Evolutionary conservation across 1,139 yeast genomes (phyloP), one percentile per base, ranked within the genome.

Genomic region (Suhomyces bokatorum): DNA sequence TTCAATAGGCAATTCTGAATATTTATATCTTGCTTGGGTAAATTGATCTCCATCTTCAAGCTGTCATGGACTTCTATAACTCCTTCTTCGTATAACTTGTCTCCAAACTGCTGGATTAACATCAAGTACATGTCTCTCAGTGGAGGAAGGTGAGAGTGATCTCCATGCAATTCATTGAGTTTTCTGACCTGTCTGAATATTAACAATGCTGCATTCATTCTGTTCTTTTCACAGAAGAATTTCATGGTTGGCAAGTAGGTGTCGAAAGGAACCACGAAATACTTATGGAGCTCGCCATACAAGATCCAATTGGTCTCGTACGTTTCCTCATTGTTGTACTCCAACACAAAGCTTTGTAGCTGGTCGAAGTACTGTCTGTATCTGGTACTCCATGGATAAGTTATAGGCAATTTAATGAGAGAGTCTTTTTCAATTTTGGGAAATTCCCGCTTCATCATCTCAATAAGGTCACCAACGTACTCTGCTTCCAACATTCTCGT

Each of bases 111-210:
- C 44, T 76, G 70, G 57, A 87, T 80, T 24, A 87, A 63, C 54
- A 78, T 77, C 49, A 73, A 60, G 56, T 87, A 87, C 64, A 86
- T 80, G n/a, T 81, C 81, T 39, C 75, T 73, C 53, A 87, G 89
- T 0, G 95, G 88, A 11, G 85, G 81, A 6, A 75, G 56, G 48
- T 66, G 60, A 33, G 57, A 53, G 37, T 63, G 66, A 33, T 56
- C 59, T 1, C 83, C 85, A 40, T 80, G 82, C 15, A 77, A 67
- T 58, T 82, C 82, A 55, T 78, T 74, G 38, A 82, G 63, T 50
- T 73, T 70, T 51, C 83, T 77, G 66, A 86, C 68, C 51, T 80
- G 81, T 49, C 86, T 78, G 64, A 87, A 85, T 5, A 87, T 75
- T 22, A 77, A 65, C 40, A 85, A 67, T 1, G 95, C 81, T 14